Conservation (phyloP, 345 rosid species). For the Capsella bursapastoris region DNA sequence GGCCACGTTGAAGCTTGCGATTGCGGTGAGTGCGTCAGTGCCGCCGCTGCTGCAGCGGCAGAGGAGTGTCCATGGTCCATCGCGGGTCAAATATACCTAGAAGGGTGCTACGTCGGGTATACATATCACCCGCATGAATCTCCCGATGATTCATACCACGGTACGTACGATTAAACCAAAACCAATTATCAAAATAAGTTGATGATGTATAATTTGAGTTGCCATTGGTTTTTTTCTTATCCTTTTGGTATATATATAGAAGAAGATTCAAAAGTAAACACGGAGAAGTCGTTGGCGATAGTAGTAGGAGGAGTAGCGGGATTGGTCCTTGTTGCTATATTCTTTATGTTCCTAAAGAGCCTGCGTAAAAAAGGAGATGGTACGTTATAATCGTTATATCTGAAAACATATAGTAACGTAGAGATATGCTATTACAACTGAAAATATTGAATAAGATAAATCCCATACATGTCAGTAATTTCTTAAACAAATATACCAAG, state of each 20-base stretch:
- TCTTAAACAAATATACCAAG: no score
- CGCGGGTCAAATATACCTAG: slow-evolving; percentile 62
- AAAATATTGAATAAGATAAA: no score
- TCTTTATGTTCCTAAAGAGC: slow-evolving; percentile 49
- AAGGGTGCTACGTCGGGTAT: slow-evolving; percentile 60
- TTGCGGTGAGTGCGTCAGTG: slow-evolving; percentile 68
- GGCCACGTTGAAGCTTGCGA: slow-evolving; percentile 57
- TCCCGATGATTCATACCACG: slow-evolving; percentile 40
- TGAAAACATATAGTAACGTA: no score
- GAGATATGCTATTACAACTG: no score
- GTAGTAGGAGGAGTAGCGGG: slow-evolving; percentile 72
- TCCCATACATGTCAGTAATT: no score
- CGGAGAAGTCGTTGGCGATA: slow-evolving; percentile 61
- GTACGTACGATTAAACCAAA: slow-evolving; percentile 35
- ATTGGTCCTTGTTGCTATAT: slow-evolving; percentile 47
- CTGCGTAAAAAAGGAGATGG: slow-evolving; percentile 56
- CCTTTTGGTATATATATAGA: background rate
- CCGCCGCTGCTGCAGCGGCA: slow-evolving; percentile 52
- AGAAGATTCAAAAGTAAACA: slow-evolving; percentile 29
- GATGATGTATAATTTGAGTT: background rate
- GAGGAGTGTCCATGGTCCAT: slow-evolving; percentile 58
- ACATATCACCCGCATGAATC: slow-evolving; percentile 44
- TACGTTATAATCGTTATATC: background rate
- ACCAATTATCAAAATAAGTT: background rate
- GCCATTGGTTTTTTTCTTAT: background rate